These are phyloP conservation scores for Populus simonii DNA, from an alignment of 345 rosid species.

Conservation along the genomic window DNA sequence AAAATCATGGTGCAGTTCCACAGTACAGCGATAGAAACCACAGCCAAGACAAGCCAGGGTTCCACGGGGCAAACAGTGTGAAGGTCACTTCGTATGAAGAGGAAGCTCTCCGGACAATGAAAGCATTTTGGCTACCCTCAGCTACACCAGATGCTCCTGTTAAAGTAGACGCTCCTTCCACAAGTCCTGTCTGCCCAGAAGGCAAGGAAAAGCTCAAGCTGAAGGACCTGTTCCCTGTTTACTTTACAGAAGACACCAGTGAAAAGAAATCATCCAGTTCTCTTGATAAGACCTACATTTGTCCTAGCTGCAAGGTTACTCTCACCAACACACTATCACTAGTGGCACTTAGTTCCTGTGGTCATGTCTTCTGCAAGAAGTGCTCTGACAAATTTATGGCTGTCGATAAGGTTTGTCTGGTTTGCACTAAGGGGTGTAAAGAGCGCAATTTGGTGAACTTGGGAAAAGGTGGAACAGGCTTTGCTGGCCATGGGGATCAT, in stretches of 20 bases:
- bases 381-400: constrained; percentile 78
- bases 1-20: constrained; percentile 91
- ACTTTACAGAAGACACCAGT: constrained; percentile 67
- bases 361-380: constrained; percentile 96
- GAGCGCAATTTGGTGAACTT: constrained; percentile 68
- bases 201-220: constrained; percentile 86
- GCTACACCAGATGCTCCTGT: constrained; percentile 90
- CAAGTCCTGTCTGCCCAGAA: constrained; percentile 71
- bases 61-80: constrained; percentile 96
- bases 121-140: constrained; percentile 99
- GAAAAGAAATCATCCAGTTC: constrained; percentile 47
- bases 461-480: constrained; percentile 89
- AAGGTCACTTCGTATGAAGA: constrained; percentile 84
- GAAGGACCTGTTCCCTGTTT: constrained; percentile 75
- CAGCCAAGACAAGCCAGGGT: constrained; percentile 70
- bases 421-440: constrained; percentile 70
- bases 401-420: constrained; percentile 75
- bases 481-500: constrained; percentile 75
- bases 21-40: constrained; percentile 69
- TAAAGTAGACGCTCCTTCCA: constrained; percentile 70
- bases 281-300: constrained; percentile 64
- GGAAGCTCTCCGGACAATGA: constrained; percentile 96
- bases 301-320: constrained; percentile 96
- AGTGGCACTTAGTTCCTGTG: constrained; percentile 80
- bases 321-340: constrained; percentile 75